These are phyloP conservation scores for Edaphochlamys debaryana DNA, from an alignment of 139 green algal species.

Conservation along the genomic window DNA sequence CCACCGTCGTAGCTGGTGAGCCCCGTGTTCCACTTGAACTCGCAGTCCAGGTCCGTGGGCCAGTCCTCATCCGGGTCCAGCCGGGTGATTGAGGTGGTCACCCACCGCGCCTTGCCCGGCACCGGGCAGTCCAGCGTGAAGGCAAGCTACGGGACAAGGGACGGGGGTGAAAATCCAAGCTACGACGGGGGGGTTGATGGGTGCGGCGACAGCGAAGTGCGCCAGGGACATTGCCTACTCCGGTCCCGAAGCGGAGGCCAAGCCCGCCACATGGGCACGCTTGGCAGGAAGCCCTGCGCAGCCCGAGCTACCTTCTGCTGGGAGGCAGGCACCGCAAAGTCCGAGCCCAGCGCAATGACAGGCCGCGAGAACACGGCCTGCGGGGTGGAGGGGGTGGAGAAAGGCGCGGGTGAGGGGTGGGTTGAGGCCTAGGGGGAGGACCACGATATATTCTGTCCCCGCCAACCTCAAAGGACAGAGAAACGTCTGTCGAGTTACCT, in stretches of 20 bases:
- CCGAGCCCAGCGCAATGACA: conserved; percentile 62
- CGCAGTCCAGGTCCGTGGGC: conserved; percentile 66
- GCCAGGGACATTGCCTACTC: background rate
- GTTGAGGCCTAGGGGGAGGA: too few species aligned
- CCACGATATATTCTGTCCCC: too few species aligned
- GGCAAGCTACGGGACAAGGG: conserved; percentile 41
- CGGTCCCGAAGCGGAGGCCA: too few species aligned
- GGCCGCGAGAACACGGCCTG: conserved; percentile 56
- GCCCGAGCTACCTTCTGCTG: background rate
- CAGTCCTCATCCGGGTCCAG: conserved; percentile 62
- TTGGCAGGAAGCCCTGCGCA: too few species aligned
- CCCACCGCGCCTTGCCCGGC: too few species aligned
- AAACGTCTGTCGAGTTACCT: too few species aligned
- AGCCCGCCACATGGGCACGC: background rate
- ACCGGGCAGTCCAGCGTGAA: conserved; percentile 58
- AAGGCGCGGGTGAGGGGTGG: too few species aligned
- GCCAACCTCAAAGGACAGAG: too few species aligned
- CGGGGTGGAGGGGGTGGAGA: too few species aligned
- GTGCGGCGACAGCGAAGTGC: too few species aligned
- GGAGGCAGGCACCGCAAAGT: conserved; percentile 55
- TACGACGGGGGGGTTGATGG: background rate
- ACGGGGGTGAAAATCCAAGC: too few species aligned
- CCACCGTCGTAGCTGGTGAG: conserved; percentile 66
- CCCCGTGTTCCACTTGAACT: conserved; percentile 50
- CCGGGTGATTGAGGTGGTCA: conserved; percentile 69